These are phyloP conservation scores for Pneumocystis carinii DNA, from an alignment of 1,139 yeast genomes.

Conservation along the genomic window DNA sequence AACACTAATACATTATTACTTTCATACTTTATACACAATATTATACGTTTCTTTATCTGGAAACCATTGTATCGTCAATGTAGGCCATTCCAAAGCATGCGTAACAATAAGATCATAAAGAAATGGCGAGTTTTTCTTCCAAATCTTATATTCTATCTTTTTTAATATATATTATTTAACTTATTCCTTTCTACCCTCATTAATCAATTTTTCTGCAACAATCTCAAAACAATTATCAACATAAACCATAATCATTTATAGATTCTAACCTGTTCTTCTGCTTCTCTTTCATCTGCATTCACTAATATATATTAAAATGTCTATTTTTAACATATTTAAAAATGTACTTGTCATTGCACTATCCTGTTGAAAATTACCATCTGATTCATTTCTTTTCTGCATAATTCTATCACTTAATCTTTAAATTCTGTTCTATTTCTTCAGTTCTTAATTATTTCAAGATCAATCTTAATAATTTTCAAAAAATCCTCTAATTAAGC, in stretches of 20 bases:
- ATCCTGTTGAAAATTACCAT: neutral
- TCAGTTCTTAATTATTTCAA: neutral
- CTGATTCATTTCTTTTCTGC: neutral
- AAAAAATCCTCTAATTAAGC: neutral
- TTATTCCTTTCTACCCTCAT: conserved; percentile 2
- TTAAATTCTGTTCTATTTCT: neutral
- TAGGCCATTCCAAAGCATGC: conserved; percentile 49
- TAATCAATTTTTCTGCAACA: conserved; percentile 3
- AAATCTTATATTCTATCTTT: conserved; percentile 55
- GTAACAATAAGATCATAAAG: conserved; percentile 68
- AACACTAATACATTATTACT: conserved; percentile 9
- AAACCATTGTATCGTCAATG: conserved; percentile 30
- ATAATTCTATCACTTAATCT: neutral
- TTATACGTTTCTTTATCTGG: conserved; percentile 25
- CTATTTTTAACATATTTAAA: neutral
- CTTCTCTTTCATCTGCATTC: neutral
- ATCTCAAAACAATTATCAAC: neutral
- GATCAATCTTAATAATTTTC: neutral
- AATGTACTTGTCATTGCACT: neutral
- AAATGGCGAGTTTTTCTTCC: conserved; percentile 92
- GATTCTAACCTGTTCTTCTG: neutral
- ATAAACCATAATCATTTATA: neutral
- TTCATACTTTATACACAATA: neutral
- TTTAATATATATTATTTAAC: conserved; percentile 5
- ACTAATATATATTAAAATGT: neutral